Evolutionary conservation across 2,329 filamentous ascomycete species (phyloP).

Genomic region (Dothidotthia symphoricarpi): DNA sequence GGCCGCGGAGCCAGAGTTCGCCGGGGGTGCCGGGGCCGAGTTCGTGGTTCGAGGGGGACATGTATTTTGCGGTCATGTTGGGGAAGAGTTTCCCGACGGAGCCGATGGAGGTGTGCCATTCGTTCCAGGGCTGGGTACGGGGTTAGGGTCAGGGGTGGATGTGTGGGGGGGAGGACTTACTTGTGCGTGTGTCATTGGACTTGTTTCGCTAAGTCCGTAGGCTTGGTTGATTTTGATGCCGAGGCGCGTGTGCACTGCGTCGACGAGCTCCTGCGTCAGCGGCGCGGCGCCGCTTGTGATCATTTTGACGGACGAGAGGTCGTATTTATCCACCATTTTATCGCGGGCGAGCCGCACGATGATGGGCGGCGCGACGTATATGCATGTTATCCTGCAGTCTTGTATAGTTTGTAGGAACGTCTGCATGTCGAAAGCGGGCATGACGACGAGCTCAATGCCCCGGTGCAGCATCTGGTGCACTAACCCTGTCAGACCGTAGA

Average conservation of each 20-base stretch:
- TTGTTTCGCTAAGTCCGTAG: slow-evolving; percentile 27
- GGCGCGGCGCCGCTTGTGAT: slow-evolving; percentile 85
- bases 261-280: slow-evolving; percentile 73
- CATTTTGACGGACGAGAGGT: slow-evolving; percentile 74
- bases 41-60: slow-evolving; percentile 58
- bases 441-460: slow-evolving; percentile 67
- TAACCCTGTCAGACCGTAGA: slow-evolving; percentile 76
- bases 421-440: slow-evolving; percentile 78
- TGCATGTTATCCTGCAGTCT: slow-evolving; percentile 68
- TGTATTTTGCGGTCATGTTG: slow-evolving; percentile 77
- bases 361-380: slow-evolving; percentile 80
- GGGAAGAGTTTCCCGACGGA: slow-evolving; percentile 74
- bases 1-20: slow-evolving; percentile 67
- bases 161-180: slow-evolving; percentile 3
- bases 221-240: slow-evolving; percentile 42
- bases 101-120: slow-evolving; percentile 52
- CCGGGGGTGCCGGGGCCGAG: slow-evolving; percentile 59
- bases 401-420: slow-evolving; percentile 74
- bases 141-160: background rate
- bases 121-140: slow-evolving; percentile 18
- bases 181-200: slow-evolving; percentile 26
- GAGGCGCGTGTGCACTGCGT: slow-evolving; percentile 69
- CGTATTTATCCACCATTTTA: slow-evolving; percentile 73
- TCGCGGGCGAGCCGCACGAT: slow-evolving; percentile 76
- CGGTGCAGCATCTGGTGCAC: slow-evolving; percentile 65